These are phyloP conservation scores for Gentiana straminea DNA, from an alignment of 257 asterid genomes.

Conservation along the genomic window DNA sequence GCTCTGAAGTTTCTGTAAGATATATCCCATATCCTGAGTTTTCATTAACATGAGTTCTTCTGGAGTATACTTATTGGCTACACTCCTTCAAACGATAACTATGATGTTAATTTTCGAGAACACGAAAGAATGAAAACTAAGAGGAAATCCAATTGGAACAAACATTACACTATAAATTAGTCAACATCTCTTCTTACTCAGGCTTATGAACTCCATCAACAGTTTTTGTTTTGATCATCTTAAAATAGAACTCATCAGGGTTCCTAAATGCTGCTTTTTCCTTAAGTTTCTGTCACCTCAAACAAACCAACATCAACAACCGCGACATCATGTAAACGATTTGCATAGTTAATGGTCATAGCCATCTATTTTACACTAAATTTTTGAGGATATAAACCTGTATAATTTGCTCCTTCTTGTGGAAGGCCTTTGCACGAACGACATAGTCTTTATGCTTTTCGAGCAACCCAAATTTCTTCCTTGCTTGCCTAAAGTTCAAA, in stretches of 20 bases:
- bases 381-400: conserved; percentile 27
- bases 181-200: conserved; percentile 46
- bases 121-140: not conserved
- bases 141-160: not conserved
- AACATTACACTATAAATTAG: not conserved
- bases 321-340: not conserved
- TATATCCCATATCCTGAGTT: conserved; percentile 82
- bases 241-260: conserved; percentile 87
- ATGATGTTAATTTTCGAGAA: conserved; percentile 12
- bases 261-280: conserved; percentile 80
- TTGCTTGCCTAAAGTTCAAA: conserved; percentile 31
- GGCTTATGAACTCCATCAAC: conserved; percentile 58
- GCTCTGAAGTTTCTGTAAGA: conserved; percentile 72
- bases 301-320: conserved; percentile 1
- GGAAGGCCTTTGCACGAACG: conserved; percentile 56
- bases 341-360: not conserved
- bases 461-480: conserved; percentile 65
- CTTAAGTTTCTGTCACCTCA: conserved; percentile 58
- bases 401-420: conserved; percentile 54
- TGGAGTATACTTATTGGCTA: conserved; percentile 54
- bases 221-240: conserved; percentile 58
- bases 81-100: conserved; percentile 41
- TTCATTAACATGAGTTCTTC: conserved; percentile 91
- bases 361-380: not conserved
- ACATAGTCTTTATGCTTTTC: conserved; percentile 94